phyloP scores from a whole-genome alignment of 352 stramenopile species.

The Globisporangium barbulae region DNA sequence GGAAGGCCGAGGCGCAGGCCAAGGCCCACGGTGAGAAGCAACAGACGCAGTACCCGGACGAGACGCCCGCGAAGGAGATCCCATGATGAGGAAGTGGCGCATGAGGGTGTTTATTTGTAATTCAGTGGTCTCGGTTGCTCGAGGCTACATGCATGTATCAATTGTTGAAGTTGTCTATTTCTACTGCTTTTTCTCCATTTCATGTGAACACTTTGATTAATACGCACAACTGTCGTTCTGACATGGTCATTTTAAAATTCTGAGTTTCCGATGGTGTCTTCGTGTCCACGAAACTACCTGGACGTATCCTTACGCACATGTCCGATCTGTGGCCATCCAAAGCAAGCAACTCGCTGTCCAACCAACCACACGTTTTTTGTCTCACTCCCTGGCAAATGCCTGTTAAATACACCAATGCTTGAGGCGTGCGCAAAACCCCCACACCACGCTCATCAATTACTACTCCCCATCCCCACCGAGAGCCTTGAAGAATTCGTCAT shows the following conservation, averaged over 20 bases:
- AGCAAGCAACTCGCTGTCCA: too few species aligned
- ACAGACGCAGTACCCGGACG: conserved; percentile 45
- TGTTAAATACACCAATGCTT: neutral
- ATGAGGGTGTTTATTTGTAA: neutral
- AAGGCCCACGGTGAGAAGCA: conserved; percentile 31
- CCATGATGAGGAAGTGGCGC: conserved; percentile 23
- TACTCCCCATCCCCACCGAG: neutral
- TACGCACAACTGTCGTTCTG: too few species aligned
- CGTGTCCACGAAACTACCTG: too few species aligned
- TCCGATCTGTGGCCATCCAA: too few species aligned
- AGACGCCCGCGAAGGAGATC: conserved; percentile 42
- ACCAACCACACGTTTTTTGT: neutral
- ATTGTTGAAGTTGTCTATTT: neutral
- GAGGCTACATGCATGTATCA: neutral
- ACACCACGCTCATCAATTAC: too few species aligned
- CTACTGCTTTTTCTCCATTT: neutral
- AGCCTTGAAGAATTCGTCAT: neutral
- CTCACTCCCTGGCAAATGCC: neutral
- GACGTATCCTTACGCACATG: too few species aligned
- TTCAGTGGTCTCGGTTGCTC: neutral
- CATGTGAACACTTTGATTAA: neutral
- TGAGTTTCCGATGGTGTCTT: too few species aligned
- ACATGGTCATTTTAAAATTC: too few species aligned
- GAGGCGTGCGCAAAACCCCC: too few species aligned
- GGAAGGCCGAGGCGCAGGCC: conserved; percentile 40